phyloP scores from a whole-genome alignment of 495 filamentous ascomycete genomes.

The Xylaria curta region DNA sequence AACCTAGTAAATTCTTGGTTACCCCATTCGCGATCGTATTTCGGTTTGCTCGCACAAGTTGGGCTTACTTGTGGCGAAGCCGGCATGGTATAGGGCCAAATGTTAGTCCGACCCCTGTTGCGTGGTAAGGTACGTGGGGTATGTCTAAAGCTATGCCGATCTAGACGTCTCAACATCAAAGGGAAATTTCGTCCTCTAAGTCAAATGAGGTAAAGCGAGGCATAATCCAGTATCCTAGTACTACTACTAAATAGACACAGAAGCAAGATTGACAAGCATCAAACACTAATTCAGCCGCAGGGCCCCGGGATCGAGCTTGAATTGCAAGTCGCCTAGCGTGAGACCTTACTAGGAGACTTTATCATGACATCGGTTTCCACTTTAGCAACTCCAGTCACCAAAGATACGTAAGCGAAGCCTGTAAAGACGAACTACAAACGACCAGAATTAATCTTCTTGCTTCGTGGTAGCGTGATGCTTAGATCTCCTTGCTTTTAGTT shows the following conservation, averaged over 20 bases:
- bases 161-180: no score
- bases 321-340: not conserved
- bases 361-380: not conserved
- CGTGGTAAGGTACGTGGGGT: not conserved
- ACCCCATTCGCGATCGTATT: constrained; percentile 17
- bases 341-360: not conserved
- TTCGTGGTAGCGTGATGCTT: not conserved
- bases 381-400: not conserved
- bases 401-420: not conserved
- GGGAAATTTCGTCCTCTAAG: not conserved
- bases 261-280: not conserved
- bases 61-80: constrained; percentile 1
- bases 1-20: not conserved
- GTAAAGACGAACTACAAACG: not conserved
- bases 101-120: constrained; percentile 8
- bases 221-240: not conserved
- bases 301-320: not conserved
- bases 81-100: not conserved
- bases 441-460: not conserved
- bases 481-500: not conserved
- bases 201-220: not conserved
- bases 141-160: not conserved
- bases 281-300: not conserved
- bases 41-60: constrained; percentile 7
- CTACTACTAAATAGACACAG: not conserved